Percentiles rank a stretch among this genome's conserved stretches.
These are phyloP conservation scores for Flaveria brownii DNA, from an alignment of 129 eudicot genomes.

Conservation along the genomic window DNA sequence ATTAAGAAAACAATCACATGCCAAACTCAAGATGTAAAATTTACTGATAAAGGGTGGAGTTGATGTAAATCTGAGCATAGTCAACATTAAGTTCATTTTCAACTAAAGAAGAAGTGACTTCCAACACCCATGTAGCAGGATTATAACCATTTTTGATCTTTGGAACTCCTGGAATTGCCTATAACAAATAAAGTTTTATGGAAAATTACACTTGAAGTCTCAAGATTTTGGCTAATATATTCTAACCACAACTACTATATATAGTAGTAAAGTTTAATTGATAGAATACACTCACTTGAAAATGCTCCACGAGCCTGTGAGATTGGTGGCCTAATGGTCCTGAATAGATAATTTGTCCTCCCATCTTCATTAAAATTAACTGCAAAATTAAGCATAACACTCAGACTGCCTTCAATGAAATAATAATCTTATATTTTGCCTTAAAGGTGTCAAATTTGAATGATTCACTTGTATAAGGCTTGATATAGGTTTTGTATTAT, in stretches of 20 bases:
- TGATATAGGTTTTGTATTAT: neutral
- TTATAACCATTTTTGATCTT: slow-evolving; percentile 30
- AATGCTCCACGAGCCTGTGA: slow-evolving; percentile 33
- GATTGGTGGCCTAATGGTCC: slow-evolving; percentile 30
- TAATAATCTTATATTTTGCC: neutral
- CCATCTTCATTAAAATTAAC: slow-evolving; percentile 33
- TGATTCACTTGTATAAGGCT: neutral
- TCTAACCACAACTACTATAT: neutral
- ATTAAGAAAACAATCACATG: neutral
- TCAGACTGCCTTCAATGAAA: neutral
- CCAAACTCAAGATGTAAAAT: neutral
- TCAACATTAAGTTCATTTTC: slow-evolving; percentile 25
- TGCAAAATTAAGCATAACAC: neutral
- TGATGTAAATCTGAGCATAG: slow-evolving; percentile 24
- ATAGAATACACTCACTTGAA: slow-evolving; percentile 21
- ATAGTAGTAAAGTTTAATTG: neutral
- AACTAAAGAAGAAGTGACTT: slow-evolving; percentile 25
- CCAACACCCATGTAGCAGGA: slow-evolving; percentile 38
- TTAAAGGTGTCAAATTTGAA: neutral
- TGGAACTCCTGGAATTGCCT: slow-evolving; percentile 31
- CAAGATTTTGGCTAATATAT: neutral
- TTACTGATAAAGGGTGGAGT: slow-evolving; percentile 24
- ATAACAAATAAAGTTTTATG: neutral
- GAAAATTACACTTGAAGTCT: neutral
- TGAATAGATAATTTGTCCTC: slow-evolving; percentile 29